Evolutionary conservation across 108 stramenopile species (phyloP), one percentile per base, ranked within the genome.

Genomic region (Skeletonema menzelii): DNA sequence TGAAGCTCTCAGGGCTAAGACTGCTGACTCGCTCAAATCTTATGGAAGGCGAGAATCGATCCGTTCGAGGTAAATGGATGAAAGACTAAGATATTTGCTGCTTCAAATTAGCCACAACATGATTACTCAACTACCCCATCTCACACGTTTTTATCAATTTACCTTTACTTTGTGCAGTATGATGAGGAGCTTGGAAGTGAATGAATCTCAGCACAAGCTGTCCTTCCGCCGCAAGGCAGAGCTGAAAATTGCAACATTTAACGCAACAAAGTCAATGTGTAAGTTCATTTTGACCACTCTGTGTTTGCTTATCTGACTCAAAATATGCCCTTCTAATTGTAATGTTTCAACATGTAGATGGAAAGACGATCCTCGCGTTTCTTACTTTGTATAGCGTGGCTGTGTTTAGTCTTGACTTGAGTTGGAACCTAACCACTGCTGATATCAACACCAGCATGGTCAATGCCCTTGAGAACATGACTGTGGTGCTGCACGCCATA

Each of bases 361-460:
- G 71, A 5, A 62, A 62, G 17, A 65, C 77, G 7, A 26, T 78
- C 22, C 67, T 85, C 27, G 57, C 61, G 22, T 19, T 58, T n/a
- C 11, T 79, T 32, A 66, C 80, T 47, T 64, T 79, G 17, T 27
- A 69, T n/a, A 73, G 77, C 27, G 67, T 82, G 14, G 38, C 63
- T 17, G 12, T 78, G 4, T 72, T 80, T 32, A 69, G 66, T 14
- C 56, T 80, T 3, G 67, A 55, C 19, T 17, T 84, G 26, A 80
- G 79, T 27, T 84, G 75, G 75, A 84, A 80, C 70, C 72, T 75
- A 12, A 67, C 67, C 19, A 46, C 65, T 13, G 44, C 80, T 57
- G 70, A 70, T 32, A 19, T 84, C 13, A 24, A 65, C 12, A 76
- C 5, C 80, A 79, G 44, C 49, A 34, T 34, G 34, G 5, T 35